phyloP scores from a whole-genome alignment of 2,329 filamentous ascomycete genomes.

The Juglanconis oblonga region DNA sequence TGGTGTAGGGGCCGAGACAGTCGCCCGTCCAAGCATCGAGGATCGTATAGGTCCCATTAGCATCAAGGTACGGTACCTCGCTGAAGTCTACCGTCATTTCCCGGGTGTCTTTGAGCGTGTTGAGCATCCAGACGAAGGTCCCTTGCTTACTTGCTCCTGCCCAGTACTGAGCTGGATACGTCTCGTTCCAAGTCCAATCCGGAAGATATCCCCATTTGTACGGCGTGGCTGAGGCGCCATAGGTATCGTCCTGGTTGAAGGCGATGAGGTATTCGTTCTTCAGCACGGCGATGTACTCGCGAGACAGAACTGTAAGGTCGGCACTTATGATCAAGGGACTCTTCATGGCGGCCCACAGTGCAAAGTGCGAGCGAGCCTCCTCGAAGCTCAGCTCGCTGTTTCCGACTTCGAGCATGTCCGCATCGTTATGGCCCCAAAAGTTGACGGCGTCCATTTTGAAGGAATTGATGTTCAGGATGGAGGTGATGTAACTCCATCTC shows the following conservation, averaged over 20 bases:
- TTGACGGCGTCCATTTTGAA: conserved; percentile 41
- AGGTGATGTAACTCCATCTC: conserved; percentile 7
- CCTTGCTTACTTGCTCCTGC: conserved; percentile 39
- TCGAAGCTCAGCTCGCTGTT: conserved; percentile 43
- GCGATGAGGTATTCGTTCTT: conserved; percentile 37
- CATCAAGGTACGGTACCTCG: conserved; percentile 36
- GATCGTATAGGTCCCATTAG: conserved; percentile 6
- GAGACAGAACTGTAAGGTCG: conserved; percentile 33
- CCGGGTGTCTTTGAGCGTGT: conserved; percentile 29
- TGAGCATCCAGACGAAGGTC: conserved; percentile 46
- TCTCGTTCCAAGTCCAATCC: conserved; percentile 46
- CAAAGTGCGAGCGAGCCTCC: conserved; percentile 49
- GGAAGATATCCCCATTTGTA: conserved; percentile 48
- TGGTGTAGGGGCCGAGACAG: conserved; percentile 1
- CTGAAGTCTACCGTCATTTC: conserved; percentile 36
- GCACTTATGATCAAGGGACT: conserved; percentile 48
- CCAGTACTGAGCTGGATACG: conserved; percentile 49
- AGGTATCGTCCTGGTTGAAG: conserved; percentile 44
- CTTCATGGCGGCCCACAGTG: conserved; percentile 50
- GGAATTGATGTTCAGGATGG: conserved; percentile 37
- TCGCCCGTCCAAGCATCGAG: conserved; percentile 8
- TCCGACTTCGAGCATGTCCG: conserved; percentile 50
- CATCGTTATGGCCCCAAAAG: conserved; percentile 50
- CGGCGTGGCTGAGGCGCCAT: conserved; percentile 40
- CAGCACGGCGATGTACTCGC: conserved; percentile 37